Evolutionary conservation across 2,329 filamentous ascomycete species (phyloP), one percentile per base, ranked within the genome.

Genomic region (Hortaea werneckii): DNA sequence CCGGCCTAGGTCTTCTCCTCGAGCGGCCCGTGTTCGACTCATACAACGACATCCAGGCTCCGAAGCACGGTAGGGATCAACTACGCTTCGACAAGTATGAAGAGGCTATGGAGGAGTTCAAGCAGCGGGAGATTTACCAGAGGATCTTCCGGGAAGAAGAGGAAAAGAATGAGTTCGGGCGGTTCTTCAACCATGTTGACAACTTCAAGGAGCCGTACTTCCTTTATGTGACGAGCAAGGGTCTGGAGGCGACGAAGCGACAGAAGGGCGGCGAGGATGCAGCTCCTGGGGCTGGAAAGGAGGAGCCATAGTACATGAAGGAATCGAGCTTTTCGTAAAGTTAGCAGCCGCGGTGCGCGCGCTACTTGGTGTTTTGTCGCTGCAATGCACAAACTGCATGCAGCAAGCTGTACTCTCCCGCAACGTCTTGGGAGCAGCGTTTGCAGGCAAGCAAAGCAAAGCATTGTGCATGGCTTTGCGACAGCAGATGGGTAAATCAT

Each of bases 71-170:
- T 5, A 78, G 80, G 45, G 77, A 84, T 42, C 74, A 77, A 26
- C 82, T 98, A 47, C 80, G 88, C 57, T 98, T 95, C 63, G 72
- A 73, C 41, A 83, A 82, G 51, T 88, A 82, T 58, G 79, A 90
- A 49, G 77, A 80, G 41, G 77, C 87, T 65, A 86, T 98, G 56
- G 76, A 84, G 52, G 83, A 82, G 49, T 98, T 98, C 69, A 96
- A 96, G 71, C 81, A 94, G 62, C 71, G 81, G 55, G 81, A 94
- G 64, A 96, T 98, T 50, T 98, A 98, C 63, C 79, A 85, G 58
- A 77, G 87, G 26, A 95, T 96, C 54, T 96, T 94, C 66, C 77
- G 83, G 27, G 83, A 94, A 43, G 92, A 96, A 65, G 86, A 92
- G 45, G 67, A 79, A 83, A 63, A 83, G 87, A 53, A 88, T 90